These are phyloP conservation scores for Penicillium hesseltinei DNA, from an alignment of 2,329 filamentous ascomycete genomes.

Conservation along the genomic window DNA sequence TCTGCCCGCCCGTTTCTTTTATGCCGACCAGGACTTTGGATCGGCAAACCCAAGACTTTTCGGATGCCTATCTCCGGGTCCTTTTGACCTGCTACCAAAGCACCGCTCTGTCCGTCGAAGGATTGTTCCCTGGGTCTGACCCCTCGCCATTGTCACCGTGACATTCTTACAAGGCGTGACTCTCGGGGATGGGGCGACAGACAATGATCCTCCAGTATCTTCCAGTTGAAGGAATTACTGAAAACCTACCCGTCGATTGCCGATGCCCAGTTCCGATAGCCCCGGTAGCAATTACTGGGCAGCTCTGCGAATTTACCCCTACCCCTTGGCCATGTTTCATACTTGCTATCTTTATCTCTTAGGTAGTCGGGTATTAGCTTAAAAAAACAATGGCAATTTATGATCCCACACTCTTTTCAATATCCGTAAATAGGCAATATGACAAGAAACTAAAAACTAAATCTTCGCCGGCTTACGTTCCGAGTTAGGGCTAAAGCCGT, in stretches of 20 bases:
- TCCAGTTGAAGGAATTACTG: neutral
- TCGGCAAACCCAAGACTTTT: slow-evolving; percentile 11
- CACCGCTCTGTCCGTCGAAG: slow-evolving; percentile 9
- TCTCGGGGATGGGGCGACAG: slow-evolving; percentile 9
- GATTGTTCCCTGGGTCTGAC: slow-evolving; percentile 11
- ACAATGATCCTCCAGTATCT: slow-evolving; percentile 7
- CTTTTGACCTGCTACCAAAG: slow-evolving; percentile 8
- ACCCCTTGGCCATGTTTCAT: slow-evolving; percentile 14
- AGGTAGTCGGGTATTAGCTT: slow-evolving; percentile 13
- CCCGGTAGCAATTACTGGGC: slow-evolving; percentile 12
- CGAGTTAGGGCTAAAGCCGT: neutral
- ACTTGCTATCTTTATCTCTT: slow-evolving; percentile 15
- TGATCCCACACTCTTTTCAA: neutral
- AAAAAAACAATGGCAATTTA: slow-evolving; percentile 4
- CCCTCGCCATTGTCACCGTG: slow-evolving; percentile 11
- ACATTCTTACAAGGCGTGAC: slow-evolving; percentile 8
- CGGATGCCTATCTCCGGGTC: slow-evolving; percentile 10
- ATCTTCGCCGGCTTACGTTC: neutral
- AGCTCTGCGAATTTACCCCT: slow-evolving; percentile 14
- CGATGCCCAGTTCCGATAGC: slow-evolving; percentile 2
- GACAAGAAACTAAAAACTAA: neutral
- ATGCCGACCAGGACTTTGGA: slow-evolving; percentile 17
- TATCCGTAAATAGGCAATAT: neutral
- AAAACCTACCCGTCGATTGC: slow-evolving; percentile 1
- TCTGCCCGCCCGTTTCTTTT: slow-evolving; percentile 21